Base-by-base conservation (phyloP, 768 basidiomycete species). In the Sarcodon sp. region DNA sequence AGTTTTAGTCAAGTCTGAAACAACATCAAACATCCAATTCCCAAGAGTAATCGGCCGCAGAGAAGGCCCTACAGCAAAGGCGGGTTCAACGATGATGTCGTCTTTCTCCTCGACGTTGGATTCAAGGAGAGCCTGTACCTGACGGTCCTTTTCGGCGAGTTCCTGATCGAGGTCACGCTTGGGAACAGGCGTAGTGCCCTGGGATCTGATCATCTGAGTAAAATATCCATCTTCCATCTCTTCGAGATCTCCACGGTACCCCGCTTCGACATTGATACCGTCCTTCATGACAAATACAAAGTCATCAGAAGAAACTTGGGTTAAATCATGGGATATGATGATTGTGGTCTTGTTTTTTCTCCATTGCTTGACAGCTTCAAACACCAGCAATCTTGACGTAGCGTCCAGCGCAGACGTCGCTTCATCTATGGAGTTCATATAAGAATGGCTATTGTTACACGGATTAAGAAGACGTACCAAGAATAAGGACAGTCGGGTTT, bases 281-380 rank as follows among this genome's bases (percentile, higher is more conserved):
- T 79, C 71, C 54, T 80, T 78, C 69, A 98, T 80, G 3, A 97
- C 87, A 60, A 98, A 96, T 10, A 96, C 88, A 54, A 96, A 97
- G 62, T 97, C 93, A 11, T 69, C 62, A 0, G 66, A 46, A 16
- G 65, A 64, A 53, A 99, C 85, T 54, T 92, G 87, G 1, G 83
- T 81, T 13, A 98, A 77, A 55, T 98, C 96, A 63, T 98, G 94
- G 0, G 94, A 97, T 61, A 97, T 96, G 52, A 93, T 83, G 59
- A 93, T 81, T 6, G 89, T 96, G 4, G 89, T 97, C 56, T 78
- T 80, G 66, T 85, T 83, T 12, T 60, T 58, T 6, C 88, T 72
- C 84, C 85, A 89, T 3, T 64, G 64, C 57, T 74, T 75, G 62
- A 80, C 67, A 1, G 83, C 83, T 49, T 79, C 75, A 45, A 89